Evolutionary conservation across 2,329 filamentous ascomycete species (phyloP).

Genomic region (Penicillium psychrosexuale): DNA sequence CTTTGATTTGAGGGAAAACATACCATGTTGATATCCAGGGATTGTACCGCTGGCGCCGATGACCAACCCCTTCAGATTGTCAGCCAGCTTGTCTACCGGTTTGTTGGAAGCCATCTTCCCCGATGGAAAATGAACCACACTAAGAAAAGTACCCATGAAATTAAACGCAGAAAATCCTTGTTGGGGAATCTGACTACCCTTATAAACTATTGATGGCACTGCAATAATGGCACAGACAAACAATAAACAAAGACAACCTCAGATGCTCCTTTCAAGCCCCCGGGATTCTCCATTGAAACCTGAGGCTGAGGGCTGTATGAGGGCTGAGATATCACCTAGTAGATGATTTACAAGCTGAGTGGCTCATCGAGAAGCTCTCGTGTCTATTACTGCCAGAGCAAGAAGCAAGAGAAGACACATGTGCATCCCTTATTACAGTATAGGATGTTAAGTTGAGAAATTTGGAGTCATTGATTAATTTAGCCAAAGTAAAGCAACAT

Average conservation of each 20-base stretch:
- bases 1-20: neutral
- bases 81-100: neutral
- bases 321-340: neutral
- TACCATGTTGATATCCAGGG: slow-evolving; percentile 47
- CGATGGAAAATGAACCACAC: neutral
- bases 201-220: neutral
- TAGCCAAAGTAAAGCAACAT: neutral
- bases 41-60: slow-evolving; percentile 60
- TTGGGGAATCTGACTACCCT: neutral
- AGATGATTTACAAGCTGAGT: neutral
- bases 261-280: neutral
- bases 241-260: neutral
- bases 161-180: neutral
- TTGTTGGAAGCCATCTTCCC: neutral
- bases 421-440: neutral
- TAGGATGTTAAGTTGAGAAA: neutral
- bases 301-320: neutral
- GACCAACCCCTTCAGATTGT: slow-evolving; percentile 15
- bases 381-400: neutral
- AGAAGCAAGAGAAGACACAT: neutral
- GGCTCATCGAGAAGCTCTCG: no score
- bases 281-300: neutral
- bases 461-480: neutral
- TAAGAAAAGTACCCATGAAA: neutral
- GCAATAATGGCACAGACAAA: neutral